Base-by-base conservation (phyloP, 768 basidiomycete genomes). In the Suillus subalutaceus region DNA sequence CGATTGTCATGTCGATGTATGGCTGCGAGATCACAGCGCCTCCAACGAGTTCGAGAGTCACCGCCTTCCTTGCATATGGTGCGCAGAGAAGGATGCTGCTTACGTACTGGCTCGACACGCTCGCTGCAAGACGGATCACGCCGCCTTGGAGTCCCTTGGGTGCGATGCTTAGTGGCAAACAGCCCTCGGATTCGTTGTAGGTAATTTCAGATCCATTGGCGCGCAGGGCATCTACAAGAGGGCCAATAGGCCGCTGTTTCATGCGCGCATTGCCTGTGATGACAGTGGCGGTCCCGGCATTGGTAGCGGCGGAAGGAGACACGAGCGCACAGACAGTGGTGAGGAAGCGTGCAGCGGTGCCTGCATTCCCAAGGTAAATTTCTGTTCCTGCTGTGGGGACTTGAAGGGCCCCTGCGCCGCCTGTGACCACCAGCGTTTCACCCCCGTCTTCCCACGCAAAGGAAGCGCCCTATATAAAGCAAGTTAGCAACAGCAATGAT, bases 1-100 rank as follows among this genome's bases (percentile, higher is more conserved):
- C 89, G 70, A 97, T 91, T 10, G 97, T 99, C 97, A 99, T 98
- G 80, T 99, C 96, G 77, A 99, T 99, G 81, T 99, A 99, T 0
- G 96, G 96, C 79, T 99, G 97, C 6, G 95, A 97, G 75, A 99
- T 98, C 74, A 99, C 97, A 66, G 93, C 90, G 0, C 95, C 97
- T 13, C 97, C 97, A 0, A 88, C 91, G 67, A 99, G 86, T 79
- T 97, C 92, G 62, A 99, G 89, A 3, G 88, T 90, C 66, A 97
- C 86, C n/a, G 91, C 84, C 73, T 93, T 83, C 37, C 78, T 72
- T 1, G 97, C 96, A 73, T 99, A 99, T 2, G 97, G 97, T 0
- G 97, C 96, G 74, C 96, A 97, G 46, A 99, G 90, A 8, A 99
- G 86, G 74, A 99, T 94, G 10, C 96, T 96, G 5, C 95, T 97